phyloP scores from a whole-genome alignment of 106 monocot genomes.

The Phalaenopsis equestris region DNA sequence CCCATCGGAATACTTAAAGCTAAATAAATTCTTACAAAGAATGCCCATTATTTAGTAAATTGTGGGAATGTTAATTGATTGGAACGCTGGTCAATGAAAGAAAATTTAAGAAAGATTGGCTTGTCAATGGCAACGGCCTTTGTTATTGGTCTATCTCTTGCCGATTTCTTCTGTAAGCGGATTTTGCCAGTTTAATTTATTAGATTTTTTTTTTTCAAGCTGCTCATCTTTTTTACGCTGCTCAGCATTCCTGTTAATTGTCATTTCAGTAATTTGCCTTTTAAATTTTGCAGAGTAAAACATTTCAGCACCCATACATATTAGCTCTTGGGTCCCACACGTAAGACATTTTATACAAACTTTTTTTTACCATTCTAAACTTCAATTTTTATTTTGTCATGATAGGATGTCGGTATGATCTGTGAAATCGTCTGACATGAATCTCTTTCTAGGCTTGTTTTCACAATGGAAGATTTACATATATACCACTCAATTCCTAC shows the following conservation, averaged over 20 bases:
- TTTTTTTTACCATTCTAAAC: not conserved
- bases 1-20: too few species aligned
- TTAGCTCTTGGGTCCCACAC: conserved; percentile 86
- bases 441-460: not conserved
- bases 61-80: too few species aligned
- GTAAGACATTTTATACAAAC: conserved; percentile 30
- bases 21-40: too few species aligned
- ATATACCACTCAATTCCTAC: too few species aligned
- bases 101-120: too few species aligned
- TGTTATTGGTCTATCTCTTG: too few species aligned
- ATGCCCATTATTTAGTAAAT: too few species aligned
- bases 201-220: not conserved
- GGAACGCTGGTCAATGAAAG: too few species aligned
- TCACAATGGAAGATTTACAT: not conserved
- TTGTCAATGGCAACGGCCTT: too few species aligned
- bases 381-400: not conserved
- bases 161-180: too few species aligned
- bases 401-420: not conserved
- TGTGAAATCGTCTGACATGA: not conserved
- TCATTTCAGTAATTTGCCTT: not conserved
- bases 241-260: not conserved
- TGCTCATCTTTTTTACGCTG: not conserved
- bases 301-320: conserved; percentile 87
- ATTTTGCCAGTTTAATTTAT: too few species aligned
- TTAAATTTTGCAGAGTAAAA: conserved; percentile 62